Conservation (phyloP, 2,329 filamentous ascomycete species). For the Colletotrichum sp. region DNA sequence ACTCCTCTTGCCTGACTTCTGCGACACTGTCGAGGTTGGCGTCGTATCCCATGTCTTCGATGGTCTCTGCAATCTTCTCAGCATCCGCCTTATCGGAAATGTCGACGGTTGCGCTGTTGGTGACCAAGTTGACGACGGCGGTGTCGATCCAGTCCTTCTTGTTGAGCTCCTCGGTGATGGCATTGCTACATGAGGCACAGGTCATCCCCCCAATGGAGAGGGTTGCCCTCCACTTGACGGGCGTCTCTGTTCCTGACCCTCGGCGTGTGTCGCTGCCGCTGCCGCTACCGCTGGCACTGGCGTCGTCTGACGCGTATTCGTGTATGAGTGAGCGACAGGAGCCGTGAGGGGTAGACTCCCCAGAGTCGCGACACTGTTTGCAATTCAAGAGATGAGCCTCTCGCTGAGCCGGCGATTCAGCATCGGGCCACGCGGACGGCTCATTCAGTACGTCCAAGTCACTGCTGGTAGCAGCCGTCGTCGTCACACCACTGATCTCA, state of each 20-base stretch:
- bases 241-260: not conserved
- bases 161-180: slow-evolving; percentile 64
- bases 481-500: slow-evolving; percentile 57
- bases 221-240: slow-evolving; percentile 48
- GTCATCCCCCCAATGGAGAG: slow-evolving; percentile 77
- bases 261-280: not conserved
- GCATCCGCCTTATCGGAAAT: slow-evolving; percentile 44
- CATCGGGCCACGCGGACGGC: not conserved
- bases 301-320: not conserved
- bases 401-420: slow-evolving; percentile 14
- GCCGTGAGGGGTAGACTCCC: slow-evolving; percentile 1
- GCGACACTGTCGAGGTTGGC: slow-evolving; percentile 60
- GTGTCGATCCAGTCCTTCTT: slow-evolving; percentile 63
- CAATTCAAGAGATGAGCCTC: slow-evolving; percentile 47
- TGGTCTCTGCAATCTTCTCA: slow-evolving; percentile 46
- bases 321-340: not conserved
- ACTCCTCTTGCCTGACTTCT: slow-evolving; percentile 46
- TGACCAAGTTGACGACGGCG: slow-evolving; percentile 67
- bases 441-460: slow-evolving; percentile 26
- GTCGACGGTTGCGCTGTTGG: slow-evolving; percentile 69
- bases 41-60: slow-evolving; percentile 71
- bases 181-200: slow-evolving; percentile 71
- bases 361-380: slow-evolving; percentile 40
- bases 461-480: slow-evolving; percentile 34
- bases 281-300: not conserved